phyloP scores from a whole-genome alignment of 257 asterid genomes.

The Solanum peruvianum region DNA sequence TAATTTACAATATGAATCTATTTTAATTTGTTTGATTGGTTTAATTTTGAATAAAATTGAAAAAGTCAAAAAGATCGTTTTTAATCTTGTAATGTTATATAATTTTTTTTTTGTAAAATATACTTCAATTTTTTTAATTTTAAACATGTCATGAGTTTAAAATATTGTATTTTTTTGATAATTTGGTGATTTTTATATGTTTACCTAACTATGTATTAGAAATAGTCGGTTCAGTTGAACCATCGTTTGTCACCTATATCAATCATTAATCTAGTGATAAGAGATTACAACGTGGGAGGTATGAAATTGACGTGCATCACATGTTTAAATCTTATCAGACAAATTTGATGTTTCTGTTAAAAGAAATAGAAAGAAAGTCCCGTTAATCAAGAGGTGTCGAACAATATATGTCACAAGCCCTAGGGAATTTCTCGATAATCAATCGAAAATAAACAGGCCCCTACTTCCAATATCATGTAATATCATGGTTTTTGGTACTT shows the following conservation, averaged over 20 bases:
- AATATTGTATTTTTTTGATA: too few species aligned
- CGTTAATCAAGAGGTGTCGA: background rate
- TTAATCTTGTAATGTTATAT: fast-evolving
- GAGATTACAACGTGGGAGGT: background rate
- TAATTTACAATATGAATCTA: background rate
- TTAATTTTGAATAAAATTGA: background rate
- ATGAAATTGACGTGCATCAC: background rate
- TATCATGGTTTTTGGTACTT: background rate
- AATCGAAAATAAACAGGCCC: background rate
- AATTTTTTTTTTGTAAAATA: too few species aligned
- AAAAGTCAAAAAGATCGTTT: background rate
- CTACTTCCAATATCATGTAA: background rate
- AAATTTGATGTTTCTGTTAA: background rate
- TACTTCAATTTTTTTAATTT: too few species aligned
- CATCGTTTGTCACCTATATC: background rate
- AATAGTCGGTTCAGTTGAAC: background rate
- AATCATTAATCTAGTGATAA: background rate
- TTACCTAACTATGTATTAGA: background rate
- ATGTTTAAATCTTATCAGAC: background rate
- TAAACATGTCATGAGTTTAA: too few species aligned
- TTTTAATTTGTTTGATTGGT: background rate
- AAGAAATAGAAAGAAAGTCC: background rate
- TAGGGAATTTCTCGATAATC: background rate
- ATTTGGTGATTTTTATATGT: background rate
- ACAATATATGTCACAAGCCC: background rate